These are phyloP conservation scores for Globisporangium paddicum DNA, from an alignment of 352 stramenopile genomes.

Conservation along the genomic window DNA sequence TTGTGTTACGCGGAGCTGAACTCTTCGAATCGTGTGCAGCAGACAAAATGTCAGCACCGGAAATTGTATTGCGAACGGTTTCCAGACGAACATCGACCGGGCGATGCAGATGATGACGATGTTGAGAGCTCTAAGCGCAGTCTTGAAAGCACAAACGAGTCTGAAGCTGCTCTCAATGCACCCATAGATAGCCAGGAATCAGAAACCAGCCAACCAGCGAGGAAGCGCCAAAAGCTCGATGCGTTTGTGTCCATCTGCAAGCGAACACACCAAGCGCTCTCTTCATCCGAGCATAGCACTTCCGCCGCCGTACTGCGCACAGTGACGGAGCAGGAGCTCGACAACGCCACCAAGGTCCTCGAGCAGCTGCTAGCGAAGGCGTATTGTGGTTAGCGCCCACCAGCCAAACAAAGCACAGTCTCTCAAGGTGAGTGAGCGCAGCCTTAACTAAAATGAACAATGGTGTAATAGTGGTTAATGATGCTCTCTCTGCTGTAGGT, in stretches of 20 bases:
- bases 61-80: conserved; percentile 19
- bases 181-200: conserved; percentile 12
- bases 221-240: conserved; percentile 16
- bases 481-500: background rate
- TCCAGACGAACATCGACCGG: conserved; percentile 19
- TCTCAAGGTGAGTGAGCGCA: background rate
- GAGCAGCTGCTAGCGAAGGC: conserved; percentile 32
- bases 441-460: background rate
- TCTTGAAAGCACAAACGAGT: conserved; percentile 6
- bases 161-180: background rate
- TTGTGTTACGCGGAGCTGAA: conserved; percentile 12
- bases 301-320: conserved; percentile 22
- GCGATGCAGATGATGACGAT: no score
- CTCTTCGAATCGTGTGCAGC: conserved; percentile 5
- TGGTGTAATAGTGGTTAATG: conserved; percentile 5
- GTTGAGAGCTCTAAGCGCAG: conserved; percentile 16
- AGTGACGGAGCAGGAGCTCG: conserved; percentile 40
- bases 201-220: conserved; percentile 20
- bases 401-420: background rate
- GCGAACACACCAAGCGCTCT: conserved; percentile 38
- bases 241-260: conserved; percentile 27
- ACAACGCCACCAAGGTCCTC: conserved; percentile 39
- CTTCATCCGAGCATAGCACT: conserved; percentile 14
- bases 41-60: conserved; percentile 1
- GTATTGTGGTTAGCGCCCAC: background rate